Conservation (phyloP, 2,329 filamentous ascomycete species). For the Claviceps digitariae region DNA sequence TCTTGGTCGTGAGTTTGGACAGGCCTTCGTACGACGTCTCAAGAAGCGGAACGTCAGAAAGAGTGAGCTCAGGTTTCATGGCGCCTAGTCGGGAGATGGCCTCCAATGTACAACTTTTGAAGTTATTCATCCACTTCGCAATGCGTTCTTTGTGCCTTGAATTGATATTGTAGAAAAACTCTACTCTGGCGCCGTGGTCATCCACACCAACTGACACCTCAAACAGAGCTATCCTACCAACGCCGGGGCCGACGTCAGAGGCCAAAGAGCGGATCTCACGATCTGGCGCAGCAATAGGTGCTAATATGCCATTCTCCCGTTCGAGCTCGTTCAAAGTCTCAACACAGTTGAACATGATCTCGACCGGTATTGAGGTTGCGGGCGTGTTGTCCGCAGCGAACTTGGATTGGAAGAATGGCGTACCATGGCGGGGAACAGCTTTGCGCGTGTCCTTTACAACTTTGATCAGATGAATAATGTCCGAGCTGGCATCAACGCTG, state of each 20-base stretch:
- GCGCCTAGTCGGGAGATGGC: slow-evolving; percentile 27
- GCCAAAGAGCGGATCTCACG: slow-evolving; percentile 23
- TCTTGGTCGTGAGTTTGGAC: slow-evolving; percentile 27
- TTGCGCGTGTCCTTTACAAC: slow-evolving; percentile 39
- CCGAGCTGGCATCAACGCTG: slow-evolving; percentile 28
- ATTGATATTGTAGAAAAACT: slow-evolving; percentile 29
- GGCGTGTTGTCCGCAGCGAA: slow-evolving; percentile 23
- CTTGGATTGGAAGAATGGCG: slow-evolving; percentile 34
- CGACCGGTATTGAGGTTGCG: slow-evolving; percentile 33
- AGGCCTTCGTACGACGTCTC: slow-evolving; percentile 34
- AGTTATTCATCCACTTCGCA: slow-evolving; percentile 31
- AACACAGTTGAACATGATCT: slow-evolving; percentile 44
- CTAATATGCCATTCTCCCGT: slow-evolving; percentile 33
- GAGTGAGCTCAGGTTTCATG: slow-evolving; percentile 33
- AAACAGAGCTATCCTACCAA: slow-evolving; percentile 36
- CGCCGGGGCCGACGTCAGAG: slow-evolving; percentile 30
- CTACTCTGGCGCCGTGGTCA: slow-evolving; percentile 27
- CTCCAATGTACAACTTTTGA: slow-evolving; percentile 32
- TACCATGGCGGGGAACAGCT: slow-evolving; percentile 28
- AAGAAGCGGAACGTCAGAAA: slow-evolving; percentile 35
- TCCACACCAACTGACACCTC: slow-evolving; percentile 36
- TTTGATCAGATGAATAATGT: slow-evolving; percentile 37
- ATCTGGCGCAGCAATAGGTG: slow-evolving; percentile 29
- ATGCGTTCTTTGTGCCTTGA: slow-evolving; percentile 30
- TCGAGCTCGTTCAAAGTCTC: slow-evolving; percentile 36